Conservation (phyloP, 805 yeast genomes). For the Wickerhamomyces queroliae region DNA sequence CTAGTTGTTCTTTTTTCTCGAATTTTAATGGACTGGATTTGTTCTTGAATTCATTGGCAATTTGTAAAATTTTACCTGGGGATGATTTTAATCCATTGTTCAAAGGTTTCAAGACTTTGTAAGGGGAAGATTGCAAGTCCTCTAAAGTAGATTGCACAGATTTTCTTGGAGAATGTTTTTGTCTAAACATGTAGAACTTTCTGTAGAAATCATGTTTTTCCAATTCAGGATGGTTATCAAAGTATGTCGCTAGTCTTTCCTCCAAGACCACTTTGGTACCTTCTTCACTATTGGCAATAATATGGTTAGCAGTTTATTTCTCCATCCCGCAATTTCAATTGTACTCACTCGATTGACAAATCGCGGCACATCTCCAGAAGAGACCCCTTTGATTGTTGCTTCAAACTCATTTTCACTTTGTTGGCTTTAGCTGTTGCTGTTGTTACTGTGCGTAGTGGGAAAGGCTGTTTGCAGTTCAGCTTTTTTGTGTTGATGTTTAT, state of each 20-base stretch:
- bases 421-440: slow-evolving; percentile 3
- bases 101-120: slow-evolving; percentile 8
- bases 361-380: slow-evolving; percentile 30
- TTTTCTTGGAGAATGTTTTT: slow-evolving; percentile 23
- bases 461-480: too few species aligned
- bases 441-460: slow-evolving; percentile 2
- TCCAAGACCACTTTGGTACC: slow-evolving; percentile 26
- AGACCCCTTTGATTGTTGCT: slow-evolving; percentile 29
- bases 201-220: slow-evolving; percentile 16
- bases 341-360: slow-evolving; percentile 28
- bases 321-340: slow-evolving; percentile 6
- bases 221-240: slow-evolving; percentile 27
- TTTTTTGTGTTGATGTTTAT: too few species aligned
- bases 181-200: slow-evolving; percentile 22
- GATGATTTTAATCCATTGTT: slow-evolving; percentile 12
- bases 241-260: slow-evolving; percentile 21
- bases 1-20: slow-evolving; percentile 9
- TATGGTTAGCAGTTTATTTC: slow-evolving; percentile 3
- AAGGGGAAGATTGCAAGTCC: slow-evolving; percentile 5
- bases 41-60: slow-evolving; percentile 15
- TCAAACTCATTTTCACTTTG: slow-evolving; percentile 24
- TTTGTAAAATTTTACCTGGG: slow-evolving; percentile 15
- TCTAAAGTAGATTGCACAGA: slow-evolving; percentile 6
- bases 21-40: slow-evolving; percentile 18
- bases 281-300: slow-evolving; percentile 13